Evolutionary conservation across 176 grass and related monocot species (phyloP).

Genomic region (Thalia dealbata): DNA sequence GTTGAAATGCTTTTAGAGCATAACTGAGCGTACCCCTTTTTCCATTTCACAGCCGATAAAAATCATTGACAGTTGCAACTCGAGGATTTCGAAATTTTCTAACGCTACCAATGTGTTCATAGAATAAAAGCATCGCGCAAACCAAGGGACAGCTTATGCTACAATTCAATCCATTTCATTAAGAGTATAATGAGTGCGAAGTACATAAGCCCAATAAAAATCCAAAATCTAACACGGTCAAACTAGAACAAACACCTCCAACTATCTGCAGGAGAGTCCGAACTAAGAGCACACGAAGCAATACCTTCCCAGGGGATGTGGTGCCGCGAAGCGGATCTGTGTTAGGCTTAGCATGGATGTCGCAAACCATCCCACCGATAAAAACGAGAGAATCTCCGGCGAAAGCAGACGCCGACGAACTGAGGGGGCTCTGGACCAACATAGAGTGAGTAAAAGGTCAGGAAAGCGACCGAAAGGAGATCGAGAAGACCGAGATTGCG

Average conservation of each 20-base stretch:
- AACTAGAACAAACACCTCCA: no score
- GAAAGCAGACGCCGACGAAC: slow-evolving; percentile 3
- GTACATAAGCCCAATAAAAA: neutral
- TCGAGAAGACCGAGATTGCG: neutral
- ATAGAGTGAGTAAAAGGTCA: neutral
- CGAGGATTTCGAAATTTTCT: neutral
- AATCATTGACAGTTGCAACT: no score
- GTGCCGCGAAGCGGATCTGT: slow-evolving; percentile 35
- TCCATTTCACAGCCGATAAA: no score
- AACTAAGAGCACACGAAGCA: neutral
- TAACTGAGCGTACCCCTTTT: no score
- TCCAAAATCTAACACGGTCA: neutral
- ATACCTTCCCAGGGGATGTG: slow-evolving; percentile 51
- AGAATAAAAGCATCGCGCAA: neutral
- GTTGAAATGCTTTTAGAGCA: no score
- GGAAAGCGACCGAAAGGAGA: neutral
- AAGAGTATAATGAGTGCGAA: neutral
- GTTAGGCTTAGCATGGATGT: slow-evolving; percentile 56
- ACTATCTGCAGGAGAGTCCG: neutral
- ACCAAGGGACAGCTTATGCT: neutral
- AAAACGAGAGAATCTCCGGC: slow-evolving; percentile 28
- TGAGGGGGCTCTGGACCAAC: slow-evolving; percentile 20
- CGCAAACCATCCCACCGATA: slow-evolving; percentile 65
- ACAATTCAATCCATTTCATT: neutral
- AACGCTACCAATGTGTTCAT: neutral